Evolutionary conservation across 1,139 yeast genomes (phyloP), one percentile per base, ranked within the genome.

Genomic region (Pichia sp.): DNA sequence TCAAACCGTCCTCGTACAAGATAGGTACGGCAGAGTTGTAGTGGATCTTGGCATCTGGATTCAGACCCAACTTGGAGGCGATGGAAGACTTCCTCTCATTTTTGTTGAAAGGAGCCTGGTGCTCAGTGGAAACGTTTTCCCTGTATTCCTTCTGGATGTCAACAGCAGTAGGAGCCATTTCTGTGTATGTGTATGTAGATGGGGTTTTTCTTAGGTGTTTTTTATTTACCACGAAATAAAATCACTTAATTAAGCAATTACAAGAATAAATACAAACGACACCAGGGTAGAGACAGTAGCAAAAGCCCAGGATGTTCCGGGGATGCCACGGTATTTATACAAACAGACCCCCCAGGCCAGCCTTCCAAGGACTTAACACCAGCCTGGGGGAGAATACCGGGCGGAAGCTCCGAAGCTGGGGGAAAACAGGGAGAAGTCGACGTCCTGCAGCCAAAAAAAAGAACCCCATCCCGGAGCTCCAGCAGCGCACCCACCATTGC

Each of bases 11-110:
- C 72, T 93, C 98, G 74, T 93, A 93, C 60, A 93, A 79, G 51
- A 89, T 80, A 61, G 98, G 96, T 44, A 93, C 89, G 44, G 97
- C 88, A 53, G 98, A 90, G 70, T 93, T 93, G 77, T 93, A 96
- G 71, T 87, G 79, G 70, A 80, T 78, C 36, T 66, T 60, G 40
- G 79, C 78, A 46, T 79, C 84, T 23, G 73, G 72, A 57, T 70
- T 70, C 57, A 80, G 73, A 18, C 71, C 71, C 46, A 68, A 55
- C 31, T 65, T 54, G 5, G 67, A 60, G 34, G 66, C 66, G 34
- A 67, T 67, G 25, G 67, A 59, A 25, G 58, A 59, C 44, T 63
- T 61, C 54, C 63, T 62, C 46, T 59, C 60, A 30, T 61, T 50
- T 47, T 64, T 62, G 28, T 59, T 59, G 51, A 56, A 58, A 12